These are phyloP conservation scores for Coccinonectria pachysandricola DNA, from an alignment of 2,329 filamentous ascomycete genomes.

Conservation along the genomic window DNA sequence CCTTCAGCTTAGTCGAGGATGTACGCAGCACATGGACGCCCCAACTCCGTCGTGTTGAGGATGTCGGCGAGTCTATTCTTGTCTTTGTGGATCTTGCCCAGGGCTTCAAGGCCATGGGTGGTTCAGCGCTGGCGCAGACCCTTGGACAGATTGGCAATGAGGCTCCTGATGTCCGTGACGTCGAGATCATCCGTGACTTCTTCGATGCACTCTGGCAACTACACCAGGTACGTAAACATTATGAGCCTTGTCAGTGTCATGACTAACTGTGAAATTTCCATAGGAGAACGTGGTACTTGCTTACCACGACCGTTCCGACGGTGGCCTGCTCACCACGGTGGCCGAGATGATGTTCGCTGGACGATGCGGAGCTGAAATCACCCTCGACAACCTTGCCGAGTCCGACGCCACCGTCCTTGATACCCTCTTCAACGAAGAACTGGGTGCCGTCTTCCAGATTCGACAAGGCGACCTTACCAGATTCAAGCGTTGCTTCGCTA, in stretches of 20 bases:
- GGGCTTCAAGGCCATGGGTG: conserved; percentile 73
- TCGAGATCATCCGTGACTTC: conserved; percentile 74
- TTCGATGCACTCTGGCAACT: conserved; percentile 72
- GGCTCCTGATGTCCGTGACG: conserved; percentile 75
- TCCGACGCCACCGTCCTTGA: conserved; percentile 58
- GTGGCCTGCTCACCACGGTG: conserved; percentile 80
- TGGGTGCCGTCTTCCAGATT: conserved; percentile 93
- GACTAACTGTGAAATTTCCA: conserved; percentile 1
- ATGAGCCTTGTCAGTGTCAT: background rate
- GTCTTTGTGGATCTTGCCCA: conserved; percentile 85
- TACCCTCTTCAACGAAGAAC: conserved; percentile 88
- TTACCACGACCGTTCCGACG: conserved; percentile 91
- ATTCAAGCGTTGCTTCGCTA: conserved; percentile 85
- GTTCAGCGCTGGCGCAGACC: conserved; percentile 82
- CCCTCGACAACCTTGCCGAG: conserved; percentile 63
- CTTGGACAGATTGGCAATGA: conserved; percentile 79
- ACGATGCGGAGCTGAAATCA: conserved; percentile 75
- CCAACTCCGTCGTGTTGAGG: conserved; percentile 68
- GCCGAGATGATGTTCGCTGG: conserved; percentile 98
- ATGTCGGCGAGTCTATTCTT: conserved; percentile 79
- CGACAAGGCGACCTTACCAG: conserved; percentile 72
- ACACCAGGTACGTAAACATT: conserved; percentile 26
- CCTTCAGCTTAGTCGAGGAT: conserved; percentile 76
- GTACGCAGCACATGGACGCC: conserved; percentile 89
- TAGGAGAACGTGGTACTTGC: conserved; percentile 61